These are phyloP conservation scores for Colletotrichum acutatum DNA, from an alignment of 2,329 filamentous ascomycete species.

Conservation along the genomic window DNA sequence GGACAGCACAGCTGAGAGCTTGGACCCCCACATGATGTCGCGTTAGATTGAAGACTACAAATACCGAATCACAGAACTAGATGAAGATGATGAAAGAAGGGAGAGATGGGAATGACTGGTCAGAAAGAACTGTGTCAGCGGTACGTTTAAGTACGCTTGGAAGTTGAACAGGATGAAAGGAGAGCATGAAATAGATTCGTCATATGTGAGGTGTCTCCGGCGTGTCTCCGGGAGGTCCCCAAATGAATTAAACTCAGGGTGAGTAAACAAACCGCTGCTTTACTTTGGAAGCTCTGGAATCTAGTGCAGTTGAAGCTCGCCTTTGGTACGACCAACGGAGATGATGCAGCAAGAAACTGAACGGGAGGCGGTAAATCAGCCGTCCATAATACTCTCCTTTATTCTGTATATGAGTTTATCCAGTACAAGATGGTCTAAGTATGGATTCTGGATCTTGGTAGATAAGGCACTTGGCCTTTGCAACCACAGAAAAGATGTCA, in stretches of 20 bases:
- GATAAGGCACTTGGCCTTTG: not conserved
- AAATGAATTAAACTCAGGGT: conserved; percentile 27
- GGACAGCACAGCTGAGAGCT: conserved; percentile 37
- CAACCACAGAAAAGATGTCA: not conserved
- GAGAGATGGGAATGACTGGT: not conserved
- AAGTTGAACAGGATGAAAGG: conserved; percentile 16
- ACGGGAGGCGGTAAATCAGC: too few species aligned
- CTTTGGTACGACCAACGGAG: not conserved
- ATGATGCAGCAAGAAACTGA: not conserved
- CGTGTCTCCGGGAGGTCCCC: conserved; percentile 8
- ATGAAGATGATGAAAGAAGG: not conserved
- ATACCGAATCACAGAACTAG: not conserved
- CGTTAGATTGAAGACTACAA: not conserved
- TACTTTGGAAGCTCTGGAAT: not conserved
- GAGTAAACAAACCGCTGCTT: conserved; percentile 35
- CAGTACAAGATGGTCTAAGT: not conserved
- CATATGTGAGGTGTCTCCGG: not conserved
- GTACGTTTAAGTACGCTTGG: not conserved
- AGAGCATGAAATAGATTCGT: conserved; percentile 19
- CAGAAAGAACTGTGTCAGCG: not conserved
- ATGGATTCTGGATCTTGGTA: not conserved
- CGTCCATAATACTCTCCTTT: too few species aligned
- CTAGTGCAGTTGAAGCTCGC: not conserved
- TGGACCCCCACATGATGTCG: conserved; percentile 33
- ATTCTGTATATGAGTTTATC: too few species aligned